phyloP scores from a whole-genome alignment of 768 basidiomycete genomes.

The Hirschioporus abietinus region DNA sequence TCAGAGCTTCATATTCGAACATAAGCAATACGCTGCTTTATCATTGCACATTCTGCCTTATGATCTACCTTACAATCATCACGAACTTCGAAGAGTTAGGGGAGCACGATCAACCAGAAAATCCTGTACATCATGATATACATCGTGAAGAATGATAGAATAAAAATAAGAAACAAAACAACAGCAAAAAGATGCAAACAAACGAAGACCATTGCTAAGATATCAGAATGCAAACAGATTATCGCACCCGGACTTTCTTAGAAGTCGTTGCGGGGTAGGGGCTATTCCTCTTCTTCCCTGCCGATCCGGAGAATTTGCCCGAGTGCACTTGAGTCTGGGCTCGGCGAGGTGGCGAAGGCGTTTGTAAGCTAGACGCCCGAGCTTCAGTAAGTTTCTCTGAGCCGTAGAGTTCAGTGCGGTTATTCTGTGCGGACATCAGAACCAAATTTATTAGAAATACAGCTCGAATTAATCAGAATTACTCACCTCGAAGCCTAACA shows the following conservation, averaged over 20 bases:
- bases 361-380: background rate
- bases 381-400: background rate
- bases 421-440: background rate
- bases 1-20: background rate
- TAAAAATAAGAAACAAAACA: background rate
- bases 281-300: background rate
- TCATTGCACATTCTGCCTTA: background rate
- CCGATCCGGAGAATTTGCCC: background rate
- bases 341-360: background rate
- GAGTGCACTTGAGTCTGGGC: background rate
- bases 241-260: background rate
- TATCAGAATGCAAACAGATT: background rate
- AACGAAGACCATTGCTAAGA: background rate
- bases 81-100: background rate
- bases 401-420: conserved; percentile 1
- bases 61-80: background rate
- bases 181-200: background rate
- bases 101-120: background rate
- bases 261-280: background rate
- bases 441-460: background rate
- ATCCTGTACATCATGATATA: background rate
- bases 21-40: background rate
- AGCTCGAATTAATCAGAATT: background rate
- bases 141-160: background rate
- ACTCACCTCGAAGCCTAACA: conserved; percentile 2